Base-by-base conservation (phyloP, 768 basidiomycete genomes). In the Tricholomella constricta region DNA sequence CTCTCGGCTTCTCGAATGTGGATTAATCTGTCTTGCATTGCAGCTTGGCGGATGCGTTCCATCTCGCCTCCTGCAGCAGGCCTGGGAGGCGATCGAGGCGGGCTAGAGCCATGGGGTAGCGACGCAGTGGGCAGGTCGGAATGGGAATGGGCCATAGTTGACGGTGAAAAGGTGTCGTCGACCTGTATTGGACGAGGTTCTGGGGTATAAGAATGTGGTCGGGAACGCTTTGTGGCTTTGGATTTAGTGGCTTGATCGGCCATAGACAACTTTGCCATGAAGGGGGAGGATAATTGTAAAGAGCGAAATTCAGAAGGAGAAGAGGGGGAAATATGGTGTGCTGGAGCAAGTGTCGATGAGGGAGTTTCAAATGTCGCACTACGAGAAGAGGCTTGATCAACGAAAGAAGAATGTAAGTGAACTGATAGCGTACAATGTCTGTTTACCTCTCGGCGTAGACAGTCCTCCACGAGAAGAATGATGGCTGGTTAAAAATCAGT, bases 1-100 rank as follows among this genome's bases (percentile, higher is more conserved):
- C 69, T 78, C 65, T 91, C 88, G 9, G 77, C 71, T 62, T 84
- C 82, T 48, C 75, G 76, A 26, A 77, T 62, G 26, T 78, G 78
- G 1, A 75, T 71, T 11, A 79, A 64, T 49, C 76, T 75, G 34
- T 80, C 81, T 57, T 83, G 78, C 14, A 77, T 66, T 61, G 78
- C 72, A 23, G 78, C 77, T 42, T 78, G 77, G 25, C 80, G 79
- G 44, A 88, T 82, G 34, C 82, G 79, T 46, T 80, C 77, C 64
- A 85, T 75, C 62, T 88, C 86, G 26, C 78, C 79, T 37, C 81
- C 83, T 0, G 72, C 62, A 15, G 65, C 59, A 22, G 69, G 56
- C 14, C 55, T 61, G 26, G 62, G 61, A 6, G 69, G 67, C 40
- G 60, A 65, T 31, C 52, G 43, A 22, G 65, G 63, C 15, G 68